These are phyloP conservation scores for Wickerhamomyces bisporus DNA, from an alignment of 805 yeast species.

Conservation along the genomic window DNA sequence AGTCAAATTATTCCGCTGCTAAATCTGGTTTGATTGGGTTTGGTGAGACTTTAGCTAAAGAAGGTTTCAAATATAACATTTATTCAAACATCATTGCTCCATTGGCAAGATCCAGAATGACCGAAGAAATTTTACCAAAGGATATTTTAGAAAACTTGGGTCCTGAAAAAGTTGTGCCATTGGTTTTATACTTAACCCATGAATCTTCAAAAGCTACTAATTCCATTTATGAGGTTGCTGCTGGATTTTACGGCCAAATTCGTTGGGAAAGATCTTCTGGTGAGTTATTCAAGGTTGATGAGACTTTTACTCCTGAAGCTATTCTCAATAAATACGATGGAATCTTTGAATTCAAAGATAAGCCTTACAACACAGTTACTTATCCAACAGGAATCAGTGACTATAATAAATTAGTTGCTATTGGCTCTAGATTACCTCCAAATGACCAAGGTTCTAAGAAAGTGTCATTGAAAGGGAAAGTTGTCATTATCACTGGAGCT, in stretches of 20 bases:
- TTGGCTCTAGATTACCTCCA: constrained; percentile 44
- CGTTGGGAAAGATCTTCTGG: constrained; percentile 96
- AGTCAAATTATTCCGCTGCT: constrained; percentile 92
- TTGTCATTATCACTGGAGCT: constrained; percentile 90
- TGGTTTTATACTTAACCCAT: constrained; percentile 76
- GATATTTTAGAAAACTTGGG: constrained; percentile 73
- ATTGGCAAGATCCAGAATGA: constrained; percentile 93
- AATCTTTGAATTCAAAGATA: constrained; percentile 57
- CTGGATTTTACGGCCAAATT: constrained; percentile 86
- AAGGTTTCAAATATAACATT: constrained; percentile 83
- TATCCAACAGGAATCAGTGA: constrained; percentile 74
- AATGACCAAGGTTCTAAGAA: constrained; percentile 54
- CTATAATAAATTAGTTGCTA: constrained; percentile 54
- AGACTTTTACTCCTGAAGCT: constrained; percentile 77
- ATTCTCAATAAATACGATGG: constrained; percentile 63
- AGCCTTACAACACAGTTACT: constrained; percentile 48
- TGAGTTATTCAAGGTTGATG: constrained; percentile 73
- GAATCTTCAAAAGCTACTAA: constrained; percentile 59
- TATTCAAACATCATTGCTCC: constrained; percentile 87
- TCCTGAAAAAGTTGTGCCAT: constrained; percentile 90
- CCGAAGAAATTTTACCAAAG: constrained; percentile 83
- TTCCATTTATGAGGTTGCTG: constrained; percentile 87
- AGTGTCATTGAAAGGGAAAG: constrained; percentile 71
- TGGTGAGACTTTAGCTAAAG: constrained; percentile 92
- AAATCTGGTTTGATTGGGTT: constrained; percentile 86